Base-by-base conservation (phyloP, 1,139 yeast species). In the Yamadazyma mexicana region DNA sequence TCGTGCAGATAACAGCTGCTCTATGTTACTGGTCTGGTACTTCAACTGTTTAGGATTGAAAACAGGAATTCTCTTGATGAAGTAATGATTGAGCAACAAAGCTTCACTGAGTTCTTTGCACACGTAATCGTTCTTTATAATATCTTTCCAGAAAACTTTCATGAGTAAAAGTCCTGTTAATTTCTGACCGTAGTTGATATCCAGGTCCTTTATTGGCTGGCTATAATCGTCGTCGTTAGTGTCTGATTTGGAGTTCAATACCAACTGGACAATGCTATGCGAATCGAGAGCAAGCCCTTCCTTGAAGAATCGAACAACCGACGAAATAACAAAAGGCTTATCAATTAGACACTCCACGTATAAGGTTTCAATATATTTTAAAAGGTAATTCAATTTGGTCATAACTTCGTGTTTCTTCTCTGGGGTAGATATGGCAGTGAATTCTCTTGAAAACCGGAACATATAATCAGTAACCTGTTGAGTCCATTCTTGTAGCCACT, bases 401-500 rank as follows among this genome's bases (percentile, higher is more conserved):
- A 73, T 72, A 78, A 86, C 83, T 1, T 57, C 62, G 17, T 62
- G 57, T 37, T 72, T 71, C 42, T 55, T 59, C 22, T 62, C 75
- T 0, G 45, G 46, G 3, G 60, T 47, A 12, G 51, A 44, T 2
- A 66, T 55, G 9, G 40, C 42, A 2, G 45, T 34, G 58, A 69
- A 60, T 35, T 70, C 77, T 28, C 64, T 59, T 7, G 81, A 68
- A 29, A 76, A 65, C 49, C 75, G 74, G 51, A 75, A 80, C 17
- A 83, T 55, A 51, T 75, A 84, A 42, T 78, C 82, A 5, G 78
- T 69, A 5, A 85, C 79, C 49, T 85, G 92, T 38, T 80, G 87
- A 0, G 96, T 86, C 97, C 97, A 89, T 56, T 88, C 96, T 44
- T 80, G 81, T 8, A 83, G 64, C 87, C 96, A 83, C 39, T 76